Conservation (phyloP, 139 green algal species). For the Spirogloea muscicola region DNA sequence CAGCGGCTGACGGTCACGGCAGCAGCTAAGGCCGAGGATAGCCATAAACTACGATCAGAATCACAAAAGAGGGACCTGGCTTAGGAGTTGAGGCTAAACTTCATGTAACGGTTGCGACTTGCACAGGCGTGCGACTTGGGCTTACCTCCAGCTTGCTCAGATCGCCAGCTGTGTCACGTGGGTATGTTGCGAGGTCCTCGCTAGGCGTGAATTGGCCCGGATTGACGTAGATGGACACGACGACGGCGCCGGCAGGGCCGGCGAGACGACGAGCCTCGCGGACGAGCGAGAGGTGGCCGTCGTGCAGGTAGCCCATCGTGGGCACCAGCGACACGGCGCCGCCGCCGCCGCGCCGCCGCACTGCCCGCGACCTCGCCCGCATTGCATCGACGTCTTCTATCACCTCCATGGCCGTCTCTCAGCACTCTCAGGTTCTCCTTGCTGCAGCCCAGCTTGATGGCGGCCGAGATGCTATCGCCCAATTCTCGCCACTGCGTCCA, state of each 20-base stretch:
- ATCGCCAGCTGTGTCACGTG: constrained; percentile 66
- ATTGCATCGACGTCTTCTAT: constrained; percentile 58
- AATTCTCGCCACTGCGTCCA: too few relatives aligned
- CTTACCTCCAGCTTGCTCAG: constrained; percentile 61
- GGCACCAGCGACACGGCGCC: constrained; percentile 85
- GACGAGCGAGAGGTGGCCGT: constrained; percentile 88
- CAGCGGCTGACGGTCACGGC: too few relatives aligned
- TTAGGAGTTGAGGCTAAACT: neutral
- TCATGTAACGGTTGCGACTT: neutral
- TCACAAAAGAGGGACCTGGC: neutral
- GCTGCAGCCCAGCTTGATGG: too few relatives aligned
- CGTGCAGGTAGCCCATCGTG: constrained; percentile 96
- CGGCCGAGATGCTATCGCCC: too few relatives aligned
- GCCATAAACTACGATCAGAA: neutral
- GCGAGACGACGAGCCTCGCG: constrained; percentile 33
- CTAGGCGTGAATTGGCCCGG: constrained; percentile 85
- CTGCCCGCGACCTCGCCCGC: constrained; percentile 63
- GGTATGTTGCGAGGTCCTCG: constrained; percentile 96
- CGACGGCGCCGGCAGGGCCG: constrained; percentile 82
- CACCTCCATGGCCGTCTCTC: too few relatives aligned
- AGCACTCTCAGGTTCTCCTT: too few relatives aligned
- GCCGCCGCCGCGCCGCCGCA: constrained; percentile 58
- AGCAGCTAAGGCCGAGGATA: too few relatives aligned
- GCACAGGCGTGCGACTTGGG: too few relatives aligned
- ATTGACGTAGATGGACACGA: constrained; percentile 97